Evolutionary conservation across 805 yeast genomes (phyloP).

Genomic region (Ogataea glucozyma): DNA sequence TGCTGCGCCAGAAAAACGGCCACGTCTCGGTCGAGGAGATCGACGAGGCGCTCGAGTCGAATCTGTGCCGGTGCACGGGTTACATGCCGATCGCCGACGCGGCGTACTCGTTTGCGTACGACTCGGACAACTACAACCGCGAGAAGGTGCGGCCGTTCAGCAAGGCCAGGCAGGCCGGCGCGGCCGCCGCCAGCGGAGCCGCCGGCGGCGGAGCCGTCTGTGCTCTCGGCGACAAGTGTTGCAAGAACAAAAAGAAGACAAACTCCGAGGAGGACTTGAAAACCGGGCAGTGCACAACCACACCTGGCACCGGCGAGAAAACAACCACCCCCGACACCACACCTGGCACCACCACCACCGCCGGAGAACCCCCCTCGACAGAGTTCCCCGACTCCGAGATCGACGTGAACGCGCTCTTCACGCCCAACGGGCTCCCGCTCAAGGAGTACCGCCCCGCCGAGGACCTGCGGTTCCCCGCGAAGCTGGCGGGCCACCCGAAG

Average conservation of each 20-base stretch:
- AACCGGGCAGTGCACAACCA: slow-evolving; percentile 27
- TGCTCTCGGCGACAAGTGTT: slow-evolving; percentile 39
- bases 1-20: slow-evolving; percentile 42
- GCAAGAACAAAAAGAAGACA: slow-evolving; percentile 31
- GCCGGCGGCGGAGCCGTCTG: slow-evolving; percentile 22
- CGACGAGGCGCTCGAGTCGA: slow-evolving; percentile 48
- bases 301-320: no score
- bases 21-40: slow-evolving; percentile 39
- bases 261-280: slow-evolving; percentile 16
- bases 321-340: no score
- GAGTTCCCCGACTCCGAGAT: slow-evolving; percentile 34
- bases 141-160: slow-evolving; percentile 25
- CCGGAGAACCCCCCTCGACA: slow-evolving; percentile 13
- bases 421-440: slow-evolving; percentile 43
- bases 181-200: slow-evolving; percentile 10
- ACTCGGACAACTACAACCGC: slow-evolving; percentile 33
- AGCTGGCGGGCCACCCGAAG: slow-evolving; percentile 30
- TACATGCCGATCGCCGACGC: slow-evolving; percentile 52
- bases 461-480: slow-evolving; percentile 44
- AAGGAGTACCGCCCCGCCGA: slow-evolving; percentile 40
- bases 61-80: slow-evolving; percentile 51
- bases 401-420: slow-evolving; percentile 35
- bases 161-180: slow-evolving; percentile 12
- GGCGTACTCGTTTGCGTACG: slow-evolving; percentile 43
- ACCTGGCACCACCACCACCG: no score